These are phyloP conservation scores for Salvia splendens DNA, from an alignment of 257 asterid genomes.

Conservation along the genomic window DNA sequence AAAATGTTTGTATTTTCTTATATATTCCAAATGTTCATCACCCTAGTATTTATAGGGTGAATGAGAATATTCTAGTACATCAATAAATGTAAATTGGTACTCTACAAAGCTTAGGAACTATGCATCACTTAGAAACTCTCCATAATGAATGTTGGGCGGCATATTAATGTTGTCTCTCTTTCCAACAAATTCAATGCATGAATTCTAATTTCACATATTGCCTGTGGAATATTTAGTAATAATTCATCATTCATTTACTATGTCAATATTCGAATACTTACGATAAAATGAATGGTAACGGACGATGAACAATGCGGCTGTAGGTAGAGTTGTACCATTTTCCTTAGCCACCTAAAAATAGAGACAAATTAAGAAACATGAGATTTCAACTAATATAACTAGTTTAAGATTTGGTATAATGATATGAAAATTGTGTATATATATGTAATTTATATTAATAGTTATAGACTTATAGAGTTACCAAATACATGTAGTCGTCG, in stretches of 20 bases:
- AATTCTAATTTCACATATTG: too few relatives aligned
- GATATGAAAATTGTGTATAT: not conserved
- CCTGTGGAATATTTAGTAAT: too few relatives aligned
- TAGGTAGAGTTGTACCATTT: conserved; percentile 54
- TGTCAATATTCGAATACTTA: conserved; percentile 18
- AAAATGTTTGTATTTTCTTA: too few relatives aligned
- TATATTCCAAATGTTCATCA: too few relatives aligned
- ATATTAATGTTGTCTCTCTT: too few relatives aligned
- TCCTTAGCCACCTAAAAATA: conserved; percentile 49
- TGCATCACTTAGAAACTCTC: too few relatives aligned
- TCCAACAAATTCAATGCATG: not conserved
- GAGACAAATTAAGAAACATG: not conserved
- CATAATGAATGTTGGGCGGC: too few relatives aligned
- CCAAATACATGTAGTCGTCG: conserved; percentile 61
- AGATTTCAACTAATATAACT: not conserved
- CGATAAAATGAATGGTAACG: conserved; percentile 66
- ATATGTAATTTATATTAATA: not conserved
- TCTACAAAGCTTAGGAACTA: too few relatives aligned
- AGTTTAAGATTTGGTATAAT: not conserved
- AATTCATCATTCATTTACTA: not conserved
- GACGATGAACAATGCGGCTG: conserved; percentile 58
- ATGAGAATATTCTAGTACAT: too few relatives aligned
- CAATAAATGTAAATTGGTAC: too few relatives aligned
- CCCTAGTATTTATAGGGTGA: too few relatives aligned
- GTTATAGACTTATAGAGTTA: conserved; percentile 13